Base-by-base conservation (phyloP, 768 basidiomycete genomes). In the Lyophyllum shimeji region DNA sequence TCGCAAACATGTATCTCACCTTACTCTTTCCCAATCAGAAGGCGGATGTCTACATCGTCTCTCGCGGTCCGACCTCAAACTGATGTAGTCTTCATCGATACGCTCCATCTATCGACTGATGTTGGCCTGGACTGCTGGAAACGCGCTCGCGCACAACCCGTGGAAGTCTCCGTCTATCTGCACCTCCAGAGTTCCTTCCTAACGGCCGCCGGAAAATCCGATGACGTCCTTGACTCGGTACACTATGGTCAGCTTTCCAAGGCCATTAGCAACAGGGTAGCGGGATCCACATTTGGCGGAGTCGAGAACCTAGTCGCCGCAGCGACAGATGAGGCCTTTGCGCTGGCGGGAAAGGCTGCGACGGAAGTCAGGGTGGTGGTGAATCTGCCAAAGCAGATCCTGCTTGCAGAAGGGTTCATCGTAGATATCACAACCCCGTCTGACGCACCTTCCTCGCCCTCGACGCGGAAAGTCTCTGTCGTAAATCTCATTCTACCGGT, bases 201-300 rank as follows among this genome's bases (percentile, higher is more conserved):
- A 53, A 58, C 75, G 11, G 48, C 61, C 0, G 76, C 84, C 0
- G 84, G 78, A 0, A 49, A 60, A 23, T 72, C 77, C 0, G 85
- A 87, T 67, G 66, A 82, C 59, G 80, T 88, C 15, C 55, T 66
- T 0, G 76, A 85, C 55, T 83, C 84, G 0, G 69, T 90, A 6
- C 82, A 90, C 67, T 90, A 91, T 63, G 84, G 85, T 3, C 74
- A 80, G 24, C 76, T 90, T 25, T 71, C 79, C 21, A 86, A 86
- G 61, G 66, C 68, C 0, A 70, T 83, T 51, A 67, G 67, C n/a
- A 56, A 21, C 1, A 68, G 75, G 1, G 62, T 71, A 8, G 48
- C 61, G 34, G 56, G 58, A 5, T 43, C 52, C 2, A 61, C 64
- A 0, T 60, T 44, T 4, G 78, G 75, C 25, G 31, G 62, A 4